Percentiles rank a stretch among this genome's conserved stretches.
These are phyloP conservation scores for Coleophoma cylindrospora DNA, from an alignment of 2,329 filamentous ascomycete genomes.

Conservation along the genomic window DNA sequence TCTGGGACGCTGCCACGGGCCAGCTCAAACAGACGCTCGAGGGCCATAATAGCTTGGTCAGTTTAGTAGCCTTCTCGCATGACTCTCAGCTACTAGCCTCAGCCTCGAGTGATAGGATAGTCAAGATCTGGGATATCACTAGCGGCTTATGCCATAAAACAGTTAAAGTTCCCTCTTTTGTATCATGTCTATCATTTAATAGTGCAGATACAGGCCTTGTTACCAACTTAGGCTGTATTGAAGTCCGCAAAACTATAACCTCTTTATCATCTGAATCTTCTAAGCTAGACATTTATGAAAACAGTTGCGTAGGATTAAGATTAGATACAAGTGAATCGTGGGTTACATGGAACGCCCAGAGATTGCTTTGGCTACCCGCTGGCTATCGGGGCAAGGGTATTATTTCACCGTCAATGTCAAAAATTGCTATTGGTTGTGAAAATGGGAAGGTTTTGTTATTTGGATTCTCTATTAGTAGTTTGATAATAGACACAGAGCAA, in stretches of 20 bases:
- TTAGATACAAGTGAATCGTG: constrained; percentile 1
- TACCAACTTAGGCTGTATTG: too few relatives aligned
- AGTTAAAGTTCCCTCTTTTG: too few relatives aligned
- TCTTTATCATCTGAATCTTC: neutral
- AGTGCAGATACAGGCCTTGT: too few relatives aligned
- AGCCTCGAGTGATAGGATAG: too few relatives aligned
- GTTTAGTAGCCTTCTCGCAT: too few relatives aligned
- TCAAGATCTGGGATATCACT: too few relatives aligned
- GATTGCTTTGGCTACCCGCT: constrained; percentile 5
- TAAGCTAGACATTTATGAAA: neutral
- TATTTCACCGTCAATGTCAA: neutral
- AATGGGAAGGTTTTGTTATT: neutral
- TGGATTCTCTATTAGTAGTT: neutral
- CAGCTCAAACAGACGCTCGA: constrained; percentile 64
- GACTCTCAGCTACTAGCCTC: too few relatives aligned
- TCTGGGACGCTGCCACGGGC: constrained; percentile 72
- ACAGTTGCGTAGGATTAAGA: neutral
- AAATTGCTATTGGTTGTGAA: neutral
- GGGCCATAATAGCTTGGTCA: too few relatives aligned
- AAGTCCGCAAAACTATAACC: too few relatives aligned
- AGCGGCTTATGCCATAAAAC: too few relatives aligned
- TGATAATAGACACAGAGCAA: too few relatives aligned
- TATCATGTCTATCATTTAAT: too few relatives aligned
- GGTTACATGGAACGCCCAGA: constrained; percentile 4
- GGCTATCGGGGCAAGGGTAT: neutral